A percentile compares a stretch with the other conserved stretches of the same genome.
phyloP scores from a whole-genome alignment of 352 stramenopile species.

The Phytophthora megakarya region DNA sequence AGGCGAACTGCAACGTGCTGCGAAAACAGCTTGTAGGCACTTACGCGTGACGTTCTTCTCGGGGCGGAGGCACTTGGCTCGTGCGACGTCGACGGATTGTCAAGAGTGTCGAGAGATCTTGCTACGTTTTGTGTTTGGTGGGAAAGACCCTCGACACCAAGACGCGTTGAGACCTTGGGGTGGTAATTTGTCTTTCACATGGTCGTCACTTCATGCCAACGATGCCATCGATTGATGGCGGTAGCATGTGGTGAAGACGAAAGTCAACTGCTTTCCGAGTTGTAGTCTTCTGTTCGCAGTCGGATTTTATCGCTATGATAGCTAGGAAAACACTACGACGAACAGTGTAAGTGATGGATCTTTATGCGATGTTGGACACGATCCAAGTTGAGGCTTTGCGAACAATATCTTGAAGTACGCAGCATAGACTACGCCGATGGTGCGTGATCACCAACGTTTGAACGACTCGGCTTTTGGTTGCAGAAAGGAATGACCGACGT shows the following conservation, averaged over 20 bases:
- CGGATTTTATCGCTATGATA: too few relatives aligned
- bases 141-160: conserved; percentile 11
- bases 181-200: conserved; percentile 3
- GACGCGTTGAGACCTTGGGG: background rate
- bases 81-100: conserved; percentile 27
- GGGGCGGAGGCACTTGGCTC: conserved; percentile 30
- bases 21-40: conserved; percentile 38
- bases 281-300: too few relatives aligned
- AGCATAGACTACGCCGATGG: conserved; percentile 5
- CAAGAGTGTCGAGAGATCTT: conserved; percentile 5
- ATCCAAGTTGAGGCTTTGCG: conserved; percentile 27
- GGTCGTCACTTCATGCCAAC: background rate
- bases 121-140: background rate
- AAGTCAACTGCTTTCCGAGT: background rate
- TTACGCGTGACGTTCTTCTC: conserved; percentile 26
- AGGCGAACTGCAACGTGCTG: conserved; percentile 25
- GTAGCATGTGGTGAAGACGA: background rate
- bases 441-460: conserved; percentile 11
- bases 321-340: background rate
- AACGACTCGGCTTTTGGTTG: conserved; percentile 3
- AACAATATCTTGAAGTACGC: conserved; percentile 16
- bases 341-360: background rate
- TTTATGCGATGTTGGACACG: background rate
- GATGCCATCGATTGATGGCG: background rate
- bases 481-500: background rate